Conservation (phyloP, 768 basidiomycete genomes). For the Solioccasus polychromus region DNA sequence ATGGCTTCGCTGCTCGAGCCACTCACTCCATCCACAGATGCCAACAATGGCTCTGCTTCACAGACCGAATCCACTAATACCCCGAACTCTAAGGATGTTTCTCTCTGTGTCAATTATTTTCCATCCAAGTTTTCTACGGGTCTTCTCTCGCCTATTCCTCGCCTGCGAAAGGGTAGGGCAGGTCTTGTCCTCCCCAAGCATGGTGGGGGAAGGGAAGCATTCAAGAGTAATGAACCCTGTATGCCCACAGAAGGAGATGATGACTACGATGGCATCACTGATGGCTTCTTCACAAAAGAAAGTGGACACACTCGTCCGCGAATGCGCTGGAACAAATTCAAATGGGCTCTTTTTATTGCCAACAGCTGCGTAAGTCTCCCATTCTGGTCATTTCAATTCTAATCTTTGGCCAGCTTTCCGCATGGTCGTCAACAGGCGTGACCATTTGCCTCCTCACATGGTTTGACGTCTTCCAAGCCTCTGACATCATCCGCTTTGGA, state of each 20-base stretch:
- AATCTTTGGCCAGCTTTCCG: constrained; percentile 59
- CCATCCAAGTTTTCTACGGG: constrained; percentile 68
- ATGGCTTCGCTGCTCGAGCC: neutral
- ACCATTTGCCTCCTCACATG: constrained; percentile 70
- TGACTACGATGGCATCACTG: constrained; percentile 46
- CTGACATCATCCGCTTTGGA: constrained; percentile 70
- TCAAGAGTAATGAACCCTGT: constrained; percentile 47
- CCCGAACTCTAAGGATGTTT: constrained; percentile 18
- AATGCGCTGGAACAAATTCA: constrained; percentile 80
- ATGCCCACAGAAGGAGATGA: constrained; percentile 54
- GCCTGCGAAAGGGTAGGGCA: constrained; percentile 34
- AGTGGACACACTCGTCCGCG: constrained; percentile 37
- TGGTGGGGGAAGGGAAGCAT: constrained; percentile 72
- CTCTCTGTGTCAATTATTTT: constrained; percentile 69
- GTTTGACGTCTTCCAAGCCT: constrained; percentile 69
- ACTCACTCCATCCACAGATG: constrained; percentile 11
- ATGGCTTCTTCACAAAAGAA: constrained; percentile 41
- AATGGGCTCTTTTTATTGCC: constrained; percentile 71
- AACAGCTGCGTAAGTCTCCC: constrained; percentile 39
- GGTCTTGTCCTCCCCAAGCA: constrained; percentile 47
- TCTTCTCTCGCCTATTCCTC: constrained; percentile 41
- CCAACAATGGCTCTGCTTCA: no score
- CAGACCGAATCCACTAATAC: no score
- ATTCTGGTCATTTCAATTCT: no score
- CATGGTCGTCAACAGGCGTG: constrained; percentile 59